Conservation (phyloP, 108 stramenopile genomes). For the Craspedostauros australis region DNA sequence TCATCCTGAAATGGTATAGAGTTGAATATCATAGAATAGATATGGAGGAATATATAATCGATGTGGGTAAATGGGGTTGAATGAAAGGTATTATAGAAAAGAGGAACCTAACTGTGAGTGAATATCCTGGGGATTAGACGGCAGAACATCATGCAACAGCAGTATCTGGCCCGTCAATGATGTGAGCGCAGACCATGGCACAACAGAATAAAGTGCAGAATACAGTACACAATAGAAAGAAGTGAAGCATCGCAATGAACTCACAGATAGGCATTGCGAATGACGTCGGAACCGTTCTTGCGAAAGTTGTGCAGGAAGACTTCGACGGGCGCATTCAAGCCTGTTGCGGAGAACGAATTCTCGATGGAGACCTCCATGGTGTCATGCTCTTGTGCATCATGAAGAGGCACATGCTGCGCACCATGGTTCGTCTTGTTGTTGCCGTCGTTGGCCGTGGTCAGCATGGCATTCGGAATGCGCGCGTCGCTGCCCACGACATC, state of each 20-base stretch:
- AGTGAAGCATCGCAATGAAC: neutral
- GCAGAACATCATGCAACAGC: neutral
- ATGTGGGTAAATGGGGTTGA: neutral
- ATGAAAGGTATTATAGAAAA: neutral
- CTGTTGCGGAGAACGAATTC: no score
- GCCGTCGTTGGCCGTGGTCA: no score
- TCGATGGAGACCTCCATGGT: no score
- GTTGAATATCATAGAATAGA: slow-evolving; percentile 5
- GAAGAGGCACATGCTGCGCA: no score
- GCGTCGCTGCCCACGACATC: no score
- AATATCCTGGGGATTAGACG: neutral
- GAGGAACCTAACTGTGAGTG: neutral
- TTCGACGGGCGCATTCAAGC: slow-evolving; percentile 5
- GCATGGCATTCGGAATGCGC: no score
- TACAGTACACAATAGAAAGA: neutral
- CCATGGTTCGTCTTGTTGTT: no score
- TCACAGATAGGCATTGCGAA: slow-evolving; percentile 24
- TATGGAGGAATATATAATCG: neutral
- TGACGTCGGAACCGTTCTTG: slow-evolving; percentile 15
- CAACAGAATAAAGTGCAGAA: neutral
- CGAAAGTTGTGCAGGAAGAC: slow-evolving; percentile 21
- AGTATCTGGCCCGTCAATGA: neutral
- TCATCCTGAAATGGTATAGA: neutral
- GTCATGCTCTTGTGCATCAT: no score
- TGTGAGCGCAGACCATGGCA: neutral